Evolutionary conservation across 768 basidiomycete genomes (phyloP), one percentile per base, ranked within the genome.

Genomic region (Suillus bovinus): DNA sequence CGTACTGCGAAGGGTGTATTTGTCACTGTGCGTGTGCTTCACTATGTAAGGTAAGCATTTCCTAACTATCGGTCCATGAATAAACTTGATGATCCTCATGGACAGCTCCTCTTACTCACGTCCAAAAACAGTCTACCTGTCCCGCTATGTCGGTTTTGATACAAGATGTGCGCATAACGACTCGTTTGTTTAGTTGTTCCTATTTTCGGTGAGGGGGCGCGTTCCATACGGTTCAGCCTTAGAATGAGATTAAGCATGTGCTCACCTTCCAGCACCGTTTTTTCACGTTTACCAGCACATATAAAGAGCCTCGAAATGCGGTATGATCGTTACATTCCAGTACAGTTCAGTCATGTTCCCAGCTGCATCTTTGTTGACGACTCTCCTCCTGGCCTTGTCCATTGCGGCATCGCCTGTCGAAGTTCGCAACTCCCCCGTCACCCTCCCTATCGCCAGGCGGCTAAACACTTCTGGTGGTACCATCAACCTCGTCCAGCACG

Each of bases 361-460:
- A 38, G 61, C 74, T 59, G 68, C 72, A 41, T 77, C 77, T 58
- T 66, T 86, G 57, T 73, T 84, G 61, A 77, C 78, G 39, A 74
- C 78, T 50, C 68, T 84, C 39, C 70, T 83, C 49, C 76, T 85
- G 52, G 80, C 80, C 53, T 66, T 84, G 47, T 74, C 78, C 36
- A 80, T 81, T 47, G 78, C 73, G 58, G 81, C 80, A 53, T 79
- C 78, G 46, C 81, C 81, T 0, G 70, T 82, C 50, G 64, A 71
- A 58, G 69, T 84, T 38, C 72, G 77, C 61, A 69, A 76, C 59
- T 74, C 78, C 13, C 73, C 70, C 34, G 74, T 84, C 55, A 79
- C 79, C 8, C 69, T 88, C 24, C 77, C 83, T 24, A 71, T 89
- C 52, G 80, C 84, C n/a, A 81, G 81, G 69, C 76, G 78, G 60